These are phyloP conservation scores for Lichtheimia hyalospora DNA, from an alignment of 371 early-diverging fungal genomes.

Conservation along the genomic window DNA sequence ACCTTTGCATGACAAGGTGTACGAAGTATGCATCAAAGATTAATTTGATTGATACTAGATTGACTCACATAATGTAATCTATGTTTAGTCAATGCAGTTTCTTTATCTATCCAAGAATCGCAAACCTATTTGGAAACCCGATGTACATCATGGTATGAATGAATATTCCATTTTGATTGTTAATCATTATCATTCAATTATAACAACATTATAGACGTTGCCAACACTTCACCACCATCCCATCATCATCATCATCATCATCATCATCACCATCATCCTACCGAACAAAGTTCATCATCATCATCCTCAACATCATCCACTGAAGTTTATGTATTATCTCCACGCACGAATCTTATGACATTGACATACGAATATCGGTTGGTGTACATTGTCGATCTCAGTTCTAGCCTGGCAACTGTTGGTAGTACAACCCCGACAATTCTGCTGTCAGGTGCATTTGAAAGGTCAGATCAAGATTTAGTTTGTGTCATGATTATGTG, in stretches of 20 bases:
- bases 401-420: constrained; percentile 71
- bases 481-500: background rate
- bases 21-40: constrained; percentile 25
- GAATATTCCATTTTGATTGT: no score
- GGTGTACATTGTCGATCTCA: constrained; percentile 75
- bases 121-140: constrained; percentile 37
- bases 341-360: constrained; percentile 64
- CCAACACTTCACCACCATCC: no score
- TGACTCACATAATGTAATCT: background rate
- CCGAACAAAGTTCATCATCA: no score
- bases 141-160: constrained; percentile 8
- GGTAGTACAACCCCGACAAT: constrained; percentile 59
- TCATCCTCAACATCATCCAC: background rate
- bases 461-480: constrained; percentile 43
- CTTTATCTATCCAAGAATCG: constrained; percentile 41
- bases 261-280: no score
- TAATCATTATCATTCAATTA: no score
- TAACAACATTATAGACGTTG: no score
- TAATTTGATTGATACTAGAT: background rate
- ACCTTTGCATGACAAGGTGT: constrained; percentile 30
- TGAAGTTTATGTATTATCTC: constrained; percentile 52
- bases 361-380: constrained; percentile 63
- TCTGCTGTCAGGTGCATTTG: constrained; percentile 56
- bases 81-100: constrained; percentile 26
- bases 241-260: no score